Conservation (phyloP, 805 yeast genomes). For the Sugiyamaella chiloensis region DNA sequence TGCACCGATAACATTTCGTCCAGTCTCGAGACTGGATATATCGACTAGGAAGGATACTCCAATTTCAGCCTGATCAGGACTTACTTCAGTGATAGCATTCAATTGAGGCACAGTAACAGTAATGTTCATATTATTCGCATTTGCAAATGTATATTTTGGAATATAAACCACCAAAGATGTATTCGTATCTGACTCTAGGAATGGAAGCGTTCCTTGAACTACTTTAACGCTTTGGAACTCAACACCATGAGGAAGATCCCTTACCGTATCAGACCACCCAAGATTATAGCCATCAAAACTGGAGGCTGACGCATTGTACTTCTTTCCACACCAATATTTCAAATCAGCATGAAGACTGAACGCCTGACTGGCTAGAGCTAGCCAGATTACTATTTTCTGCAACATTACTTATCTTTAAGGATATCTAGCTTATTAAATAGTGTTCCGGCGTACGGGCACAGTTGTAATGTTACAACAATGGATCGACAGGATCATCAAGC, state of each 20-base stretch:
- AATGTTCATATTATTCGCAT: conserved; percentile 7
- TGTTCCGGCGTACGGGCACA: no score
- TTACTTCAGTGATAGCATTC: conserved; percentile 3
- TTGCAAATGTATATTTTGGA: conserved; percentile 6
- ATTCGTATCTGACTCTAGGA: conserved; percentile 8
- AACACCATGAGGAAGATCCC: conserved; percentile 12
- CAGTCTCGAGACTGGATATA: conserved; percentile 5
- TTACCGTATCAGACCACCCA: conserved; percentile 10
- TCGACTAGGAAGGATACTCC: conserved; percentile 14
- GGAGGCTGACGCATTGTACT: conserved; percentile 12
- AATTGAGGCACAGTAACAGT: conserved; percentile 13
- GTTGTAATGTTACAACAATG: no score
- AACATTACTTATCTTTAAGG: not conserved
- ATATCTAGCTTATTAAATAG: no score
- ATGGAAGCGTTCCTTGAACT: conserved; percentile 12
- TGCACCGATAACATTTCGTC: conserved; percentile 10
- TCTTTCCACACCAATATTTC: conserved; percentile 16
- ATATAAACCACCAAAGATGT: conserved; percentile 11
- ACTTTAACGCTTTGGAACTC: conserved; percentile 6
- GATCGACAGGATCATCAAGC: no score
- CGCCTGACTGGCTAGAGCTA: not conserved
- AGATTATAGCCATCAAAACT: conserved; percentile 12
- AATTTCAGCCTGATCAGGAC: conserved; percentile 10
- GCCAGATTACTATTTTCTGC: not conserved
- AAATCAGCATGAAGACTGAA: conserved; percentile 5